Conservation (phyloP, 2,329 filamentous ascomycete genomes). For the Claviceps maximensis region DNA sequence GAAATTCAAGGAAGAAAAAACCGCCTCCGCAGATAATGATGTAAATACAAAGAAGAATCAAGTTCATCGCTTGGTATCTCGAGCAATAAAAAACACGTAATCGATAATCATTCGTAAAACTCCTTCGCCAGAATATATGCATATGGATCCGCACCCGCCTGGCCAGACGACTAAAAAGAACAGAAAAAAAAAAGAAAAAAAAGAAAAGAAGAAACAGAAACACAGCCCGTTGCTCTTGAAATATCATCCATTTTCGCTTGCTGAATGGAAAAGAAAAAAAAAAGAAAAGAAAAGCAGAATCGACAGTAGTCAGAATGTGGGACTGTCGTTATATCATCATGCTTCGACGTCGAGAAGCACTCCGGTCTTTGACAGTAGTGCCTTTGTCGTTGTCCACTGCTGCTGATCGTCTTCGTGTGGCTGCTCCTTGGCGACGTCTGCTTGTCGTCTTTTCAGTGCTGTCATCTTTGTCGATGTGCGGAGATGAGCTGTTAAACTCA, state of each 20-base stretch:
- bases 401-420: conserved; percentile 26
- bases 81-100: conserved; percentile 10
- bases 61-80: conserved; percentile 24
- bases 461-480: conserved; percentile 21
- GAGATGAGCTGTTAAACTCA: conserved; percentile 39
- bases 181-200: neutral
- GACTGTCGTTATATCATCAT: conserved; percentile 44
- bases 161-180: neutral
- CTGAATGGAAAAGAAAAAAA: neutral
- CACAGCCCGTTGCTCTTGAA: conserved; percentile 1
- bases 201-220: neutral
- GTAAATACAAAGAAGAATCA: conserved; percentile 19
- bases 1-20: conserved; percentile 2
- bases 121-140: conserved; percentile 13
- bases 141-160: conserved; percentile 6
- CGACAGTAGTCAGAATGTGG: conserved; percentile 18
- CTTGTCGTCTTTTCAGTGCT: conserved; percentile 13
- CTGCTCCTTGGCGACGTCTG: conserved; percentile 20
- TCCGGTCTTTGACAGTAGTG: conserved; percentile 15
- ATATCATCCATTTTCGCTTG: conserved; percentile 4
- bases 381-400: conserved; percentile 23
- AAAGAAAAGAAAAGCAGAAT: neutral
- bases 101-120: conserved; percentile 13
- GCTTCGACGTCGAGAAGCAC: conserved; percentile 36
- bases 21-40: conserved; percentile 4